phyloP scores from a whole-genome alignment of 306 rosid species.

The Acacia acuminata region DNA sequence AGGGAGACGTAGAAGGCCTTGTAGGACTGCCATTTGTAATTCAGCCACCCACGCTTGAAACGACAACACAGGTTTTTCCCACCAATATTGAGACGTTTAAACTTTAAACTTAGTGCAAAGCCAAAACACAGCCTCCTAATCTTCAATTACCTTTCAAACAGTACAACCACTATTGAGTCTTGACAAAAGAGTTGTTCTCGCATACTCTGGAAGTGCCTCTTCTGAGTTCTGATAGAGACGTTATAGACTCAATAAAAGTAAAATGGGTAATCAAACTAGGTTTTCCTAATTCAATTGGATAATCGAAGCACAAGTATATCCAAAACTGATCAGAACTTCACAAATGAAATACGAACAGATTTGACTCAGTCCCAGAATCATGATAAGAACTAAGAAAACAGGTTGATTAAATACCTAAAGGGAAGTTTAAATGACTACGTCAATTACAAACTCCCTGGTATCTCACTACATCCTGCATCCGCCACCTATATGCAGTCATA shows the following conservation, averaged over 20 bases:
- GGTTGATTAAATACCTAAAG: background rate
- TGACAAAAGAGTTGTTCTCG: constrained; percentile 35
- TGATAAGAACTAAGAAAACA: constrained; percentile 17
- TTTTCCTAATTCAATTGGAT: constrained; percentile 7
- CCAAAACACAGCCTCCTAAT: constrained; percentile 27
- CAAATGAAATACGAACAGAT: constrained; percentile 22
- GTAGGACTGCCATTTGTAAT: constrained; percentile 30
- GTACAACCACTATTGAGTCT: constrained; percentile 37
- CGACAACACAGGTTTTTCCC: constrained; percentile 29
- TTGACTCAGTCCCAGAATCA: constrained; percentile 14
- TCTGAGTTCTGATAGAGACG: constrained; percentile 38
- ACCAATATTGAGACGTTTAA: constrained; percentile 41
- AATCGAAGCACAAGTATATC: constrained; percentile 10
- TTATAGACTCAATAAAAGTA: constrained; percentile 23
- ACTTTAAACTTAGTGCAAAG: constrained; percentile 36
- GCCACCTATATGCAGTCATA: background rate
- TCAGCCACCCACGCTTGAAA: constrained; percentile 34
- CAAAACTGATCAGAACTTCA: background rate
- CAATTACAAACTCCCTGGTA: background rate
- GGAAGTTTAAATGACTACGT: background rate
- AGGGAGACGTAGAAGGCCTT: constrained; percentile 34
- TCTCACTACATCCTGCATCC: background rate
- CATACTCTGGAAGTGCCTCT: constrained; percentile 30
- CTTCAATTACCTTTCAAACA: constrained; percentile 40
- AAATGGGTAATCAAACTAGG: constrained; percentile 22